Conservation (phyloP, 2,329 filamentous ascomycete species). For the Xylaria digitata region DNA sequence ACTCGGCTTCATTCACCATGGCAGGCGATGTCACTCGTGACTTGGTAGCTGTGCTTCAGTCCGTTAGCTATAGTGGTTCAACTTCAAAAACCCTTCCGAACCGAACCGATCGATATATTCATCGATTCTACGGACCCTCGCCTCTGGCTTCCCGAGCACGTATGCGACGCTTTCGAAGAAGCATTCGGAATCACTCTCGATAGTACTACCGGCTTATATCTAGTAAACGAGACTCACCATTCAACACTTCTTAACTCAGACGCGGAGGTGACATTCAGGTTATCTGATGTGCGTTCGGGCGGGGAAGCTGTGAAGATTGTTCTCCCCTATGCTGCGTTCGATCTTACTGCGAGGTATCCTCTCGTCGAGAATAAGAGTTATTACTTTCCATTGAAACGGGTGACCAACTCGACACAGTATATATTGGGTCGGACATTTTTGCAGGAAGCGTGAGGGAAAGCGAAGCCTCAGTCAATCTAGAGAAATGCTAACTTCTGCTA, state of each 20-base stretch:
- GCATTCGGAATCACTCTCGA: constrained; percentile 51
- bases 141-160: constrained; percentile 51
- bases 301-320: constrained; percentile 50
- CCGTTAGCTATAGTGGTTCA: constrained; percentile 53
- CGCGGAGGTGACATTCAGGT: constrained; percentile 50
- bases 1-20: constrained; percentile 54
- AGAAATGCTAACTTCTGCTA: constrained; percentile 24
- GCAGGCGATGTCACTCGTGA: constrained; percentile 51
- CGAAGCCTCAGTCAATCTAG: not conserved
- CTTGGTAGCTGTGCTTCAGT: constrained; percentile 54
- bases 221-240: constrained; percentile 53
- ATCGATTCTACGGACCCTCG: constrained; percentile 54
- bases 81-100: constrained; percentile 49
- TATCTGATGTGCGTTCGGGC: constrained; percentile 50
- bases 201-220: constrained; percentile 46
- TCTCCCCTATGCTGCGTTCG: constrained; percentile 52
- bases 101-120: constrained; percentile 51
- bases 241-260: constrained; percentile 46
- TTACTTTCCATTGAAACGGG: constrained; percentile 52
- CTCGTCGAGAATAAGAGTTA: constrained; percentile 47
- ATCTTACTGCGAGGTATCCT: constrained; percentile 48
- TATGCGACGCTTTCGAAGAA: constrained; percentile 50
- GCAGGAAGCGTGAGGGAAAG: constrained; percentile 50
- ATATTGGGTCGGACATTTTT: constrained; percentile 52
- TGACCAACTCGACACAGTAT: constrained; percentile 51